A percentile compares a stretch with the other conserved stretches of the same genome.
Evolutionary conservation across 345 rosid genomes (phyloP).

Genomic region (Aurinia saxatilis): DNA sequence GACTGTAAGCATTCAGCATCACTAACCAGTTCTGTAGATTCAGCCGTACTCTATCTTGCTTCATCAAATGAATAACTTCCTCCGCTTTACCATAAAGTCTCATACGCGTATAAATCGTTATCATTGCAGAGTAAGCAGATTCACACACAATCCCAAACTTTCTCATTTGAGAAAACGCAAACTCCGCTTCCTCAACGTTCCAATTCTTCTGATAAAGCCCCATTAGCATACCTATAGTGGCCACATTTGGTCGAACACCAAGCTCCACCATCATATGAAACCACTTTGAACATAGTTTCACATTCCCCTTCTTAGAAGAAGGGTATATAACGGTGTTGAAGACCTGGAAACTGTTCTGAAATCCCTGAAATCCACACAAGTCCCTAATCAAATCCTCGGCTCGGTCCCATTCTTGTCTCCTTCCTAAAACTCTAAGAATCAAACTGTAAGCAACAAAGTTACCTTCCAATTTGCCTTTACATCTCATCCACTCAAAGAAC

Average conservation of each 20-base stretch:
- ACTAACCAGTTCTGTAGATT: slow-evolving; percentile 81
- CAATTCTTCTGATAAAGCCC: slow-evolving; percentile 67
- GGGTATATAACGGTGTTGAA: slow-evolving; percentile 68
- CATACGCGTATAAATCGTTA: slow-evolving; percentile 74
- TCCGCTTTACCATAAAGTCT: slow-evolving; percentile 69
- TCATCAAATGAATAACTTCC: slow-evolving; percentile 49
- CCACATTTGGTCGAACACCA: slow-evolving; percentile 64
- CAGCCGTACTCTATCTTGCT: slow-evolving; percentile 44
- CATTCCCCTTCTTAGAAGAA: slow-evolving; percentile 51
- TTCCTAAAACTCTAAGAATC: slow-evolving; percentile 64
- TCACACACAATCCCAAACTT: slow-evolving; percentile 53
- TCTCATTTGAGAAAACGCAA: slow-evolving; percentile 62
- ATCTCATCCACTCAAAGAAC: slow-evolving; percentile 82
- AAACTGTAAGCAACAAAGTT: slow-evolving; percentile 59
- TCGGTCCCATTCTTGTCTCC: slow-evolving; percentile 71
- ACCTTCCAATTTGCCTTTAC: slow-evolving; percentile 48
- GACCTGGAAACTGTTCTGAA: slow-evolving; percentile 45
- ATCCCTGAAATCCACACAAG: slow-evolving; percentile 24
- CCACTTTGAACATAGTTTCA: slow-evolving; percentile 55
- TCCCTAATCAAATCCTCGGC: slow-evolving; percentile 51
- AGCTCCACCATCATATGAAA: slow-evolving; percentile 70
- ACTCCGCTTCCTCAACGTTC: slow-evolving; percentile 73
- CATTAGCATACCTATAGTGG: slow-evolving; percentile 87
- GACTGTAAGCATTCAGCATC: slow-evolving; percentile 75
- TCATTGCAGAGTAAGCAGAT: slow-evolving; percentile 87